Conservation (phyloP, 2,329 filamentous ascomycete genomes). For the Xylariales sp. region DNA sequence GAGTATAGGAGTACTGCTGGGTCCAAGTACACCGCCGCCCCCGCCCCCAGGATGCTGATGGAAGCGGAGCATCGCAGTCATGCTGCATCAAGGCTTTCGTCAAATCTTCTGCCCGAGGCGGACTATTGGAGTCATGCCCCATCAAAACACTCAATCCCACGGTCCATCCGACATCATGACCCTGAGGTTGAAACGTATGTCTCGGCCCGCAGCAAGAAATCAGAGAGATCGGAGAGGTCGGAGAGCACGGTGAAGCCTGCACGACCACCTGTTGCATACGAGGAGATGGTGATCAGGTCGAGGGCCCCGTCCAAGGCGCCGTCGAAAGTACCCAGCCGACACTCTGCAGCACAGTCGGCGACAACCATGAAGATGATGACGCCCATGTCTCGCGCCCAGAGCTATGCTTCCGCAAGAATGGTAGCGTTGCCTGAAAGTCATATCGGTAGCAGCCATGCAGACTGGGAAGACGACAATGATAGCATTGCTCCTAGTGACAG, state of each 20-base stretch:
- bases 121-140: slow-evolving; percentile 8
- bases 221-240: slow-evolving; percentile 24
- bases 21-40: slow-evolving; percentile 28
- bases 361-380: slow-evolving; percentile 6
- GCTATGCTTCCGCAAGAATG: slow-evolving; percentile 3
- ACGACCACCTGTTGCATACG: slow-evolving; percentile 8
- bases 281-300: slow-evolving; percentile 29
- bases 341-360: slow-evolving; percentile 8
- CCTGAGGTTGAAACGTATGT: slow-evolving; percentile 39
- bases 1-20: slow-evolving; percentile 37
- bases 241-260: slow-evolving; percentile 27
- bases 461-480: slow-evolving; percentile 43
- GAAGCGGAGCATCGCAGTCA: slow-evolving; percentile 25
- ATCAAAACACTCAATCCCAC: slow-evolving; percentile 7
- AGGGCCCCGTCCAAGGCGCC: slow-evolving; percentile 12
- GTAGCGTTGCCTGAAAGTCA: slow-evolving; percentile 6
- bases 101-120: slow-evolving; percentile 6
- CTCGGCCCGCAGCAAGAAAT: slow-evolving; percentile 32
- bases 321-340: slow-evolving; percentile 14
- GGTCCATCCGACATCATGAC: slow-evolving; percentile 17
- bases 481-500: slow-evolving; percentile 58
- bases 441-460: slow-evolving; percentile 4
- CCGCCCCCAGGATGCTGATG: slow-evolving; percentile 24
- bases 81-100: slow-evolving; percentile 17
- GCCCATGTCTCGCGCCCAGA: slow-evolving; percentile 13